Evolutionary conservation across 2,329 filamentous ascomycete genomes (phyloP).

Genomic region (Neospermospora avenae): DNA sequence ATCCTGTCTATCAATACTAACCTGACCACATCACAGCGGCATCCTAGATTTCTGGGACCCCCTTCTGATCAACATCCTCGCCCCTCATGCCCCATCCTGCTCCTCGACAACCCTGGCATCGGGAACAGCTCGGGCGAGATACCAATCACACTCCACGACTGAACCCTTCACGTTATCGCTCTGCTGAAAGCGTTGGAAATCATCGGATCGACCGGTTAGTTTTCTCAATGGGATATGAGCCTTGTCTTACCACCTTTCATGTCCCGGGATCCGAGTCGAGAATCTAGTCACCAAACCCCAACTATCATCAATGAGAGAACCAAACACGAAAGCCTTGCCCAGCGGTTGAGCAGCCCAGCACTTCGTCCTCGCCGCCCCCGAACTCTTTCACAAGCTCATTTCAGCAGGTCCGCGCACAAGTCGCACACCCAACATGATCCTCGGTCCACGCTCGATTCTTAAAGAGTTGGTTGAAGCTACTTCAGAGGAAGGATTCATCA

Average conservation of each 20-base stretch:
- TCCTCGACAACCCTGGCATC: conserved; percentile 38
- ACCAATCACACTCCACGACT: conserved; percentile 30
- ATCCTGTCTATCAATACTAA: background rate
- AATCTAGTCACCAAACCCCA: no score
- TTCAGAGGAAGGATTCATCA: conserved; percentile 36
- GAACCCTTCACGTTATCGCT: conserved; percentile 32
- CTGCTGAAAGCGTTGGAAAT: conserved; percentile 34
- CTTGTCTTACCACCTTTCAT: no score
- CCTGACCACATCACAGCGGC: background rate
- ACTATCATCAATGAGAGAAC: no score
- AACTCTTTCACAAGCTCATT: conserved; percentile 31
- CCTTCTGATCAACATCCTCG: conserved; percentile 36
- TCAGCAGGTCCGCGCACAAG: conserved; percentile 32
- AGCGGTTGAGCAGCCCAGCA: conserved; percentile 35
- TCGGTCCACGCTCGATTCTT: conserved; percentile 31
- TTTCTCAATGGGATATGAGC: conserved; percentile 40
- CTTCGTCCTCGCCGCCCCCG: conserved; percentile 33
- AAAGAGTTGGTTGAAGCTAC: conserved; percentile 34
- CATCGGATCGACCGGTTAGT: conserved; percentile 37
- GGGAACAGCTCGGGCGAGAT: conserved; percentile 36
- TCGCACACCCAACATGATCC: conserved; percentile 25
- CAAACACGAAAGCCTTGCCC: no score
- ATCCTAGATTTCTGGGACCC: conserved; percentile 31
- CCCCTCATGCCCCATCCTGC: conserved; percentile 33
- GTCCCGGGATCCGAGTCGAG: no score